These are phyloP conservation scores for Candida yuanshanica DNA, from an alignment of 805 yeast species.

Conservation along the genomic window DNA sequence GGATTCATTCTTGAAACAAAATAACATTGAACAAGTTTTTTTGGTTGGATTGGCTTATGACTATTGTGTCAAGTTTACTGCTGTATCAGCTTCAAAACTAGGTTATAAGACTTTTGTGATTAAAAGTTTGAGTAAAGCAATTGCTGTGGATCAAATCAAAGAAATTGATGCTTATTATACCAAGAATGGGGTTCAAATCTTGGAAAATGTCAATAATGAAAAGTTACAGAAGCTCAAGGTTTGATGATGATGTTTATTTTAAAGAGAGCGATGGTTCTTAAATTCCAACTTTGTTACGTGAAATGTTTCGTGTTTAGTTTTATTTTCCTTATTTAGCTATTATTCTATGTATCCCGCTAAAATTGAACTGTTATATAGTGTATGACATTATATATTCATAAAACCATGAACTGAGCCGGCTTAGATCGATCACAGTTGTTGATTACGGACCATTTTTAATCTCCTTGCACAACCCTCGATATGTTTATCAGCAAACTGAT, in stretches of 20 bases:
- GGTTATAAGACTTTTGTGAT: slow-evolving; percentile 67
- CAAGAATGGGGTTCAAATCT: slow-evolving; percentile 28
- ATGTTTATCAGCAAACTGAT: slow-evolving; percentile 28
- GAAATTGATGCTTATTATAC: slow-evolving; percentile 32
- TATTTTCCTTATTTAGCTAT: neutral
- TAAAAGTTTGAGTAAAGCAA: slow-evolving; percentile 50
- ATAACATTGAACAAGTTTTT: slow-evolving; percentile 52
- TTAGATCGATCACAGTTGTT: neutral
- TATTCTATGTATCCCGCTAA: neutral
- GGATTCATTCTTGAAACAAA: slow-evolving; percentile 37
- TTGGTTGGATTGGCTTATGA: slow-evolving; percentile 85
- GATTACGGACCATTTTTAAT: neutral
- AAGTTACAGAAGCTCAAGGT: neutral
- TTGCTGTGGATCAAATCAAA: slow-evolving; percentile 36
- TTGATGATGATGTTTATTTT: neutral
- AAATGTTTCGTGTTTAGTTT: neutral
- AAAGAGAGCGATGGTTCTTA: no score
- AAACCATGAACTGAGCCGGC: no score
- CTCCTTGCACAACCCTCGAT: slow-evolving; percentile 7
- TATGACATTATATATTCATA: no score
- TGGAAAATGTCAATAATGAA: slow-evolving; percentile 11
- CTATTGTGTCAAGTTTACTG: slow-evolving; percentile 76
- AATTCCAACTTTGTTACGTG: neutral
- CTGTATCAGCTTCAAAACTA: slow-evolving; percentile 53
- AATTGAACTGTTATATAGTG: no score